Conservation (phyloP, 2,329 filamentous ascomycete species). For the Hymenoscyphus albidus region DNA sequence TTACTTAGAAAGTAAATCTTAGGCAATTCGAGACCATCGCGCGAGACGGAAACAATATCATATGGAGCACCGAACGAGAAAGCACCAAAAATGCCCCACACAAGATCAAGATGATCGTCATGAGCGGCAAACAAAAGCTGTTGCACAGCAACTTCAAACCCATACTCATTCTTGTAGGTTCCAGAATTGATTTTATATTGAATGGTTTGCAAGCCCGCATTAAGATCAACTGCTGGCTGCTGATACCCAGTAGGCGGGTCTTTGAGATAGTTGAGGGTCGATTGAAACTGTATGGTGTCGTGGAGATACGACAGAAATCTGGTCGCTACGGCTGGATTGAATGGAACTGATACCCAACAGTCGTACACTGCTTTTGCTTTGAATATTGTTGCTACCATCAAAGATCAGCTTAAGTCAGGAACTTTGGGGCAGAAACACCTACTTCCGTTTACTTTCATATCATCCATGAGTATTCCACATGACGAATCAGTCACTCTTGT, state of each 20-base stretch:
- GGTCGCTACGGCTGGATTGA: slow-evolving; percentile 42
- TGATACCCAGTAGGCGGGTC: slow-evolving; percentile 49
- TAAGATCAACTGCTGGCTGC: slow-evolving; percentile 46
- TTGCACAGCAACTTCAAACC: slow-evolving; percentile 53
- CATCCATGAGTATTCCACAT: slow-evolving; percentile 9
- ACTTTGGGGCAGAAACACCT: not conserved
- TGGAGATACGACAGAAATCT: slow-evolving; percentile 44
- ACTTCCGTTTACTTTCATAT: not conserved
- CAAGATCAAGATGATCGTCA: slow-evolving; percentile 59
- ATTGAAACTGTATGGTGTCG: slow-evolving; percentile 38
- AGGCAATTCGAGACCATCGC: slow-evolving; percentile 46
- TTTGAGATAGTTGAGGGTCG: slow-evolving; percentile 38
- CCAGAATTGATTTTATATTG: slow-evolving; percentile 38
- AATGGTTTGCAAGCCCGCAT: slow-evolving; percentile 43
- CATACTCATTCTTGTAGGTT: slow-evolving; percentile 48
- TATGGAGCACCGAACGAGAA: slow-evolving; percentile 48
- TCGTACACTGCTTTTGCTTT: slow-evolving; percentile 34
- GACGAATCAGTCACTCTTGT: not conserved
- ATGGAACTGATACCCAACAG: slow-evolving; percentile 44
- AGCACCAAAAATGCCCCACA: slow-evolving; percentile 46
- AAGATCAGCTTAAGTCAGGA: not conserved
- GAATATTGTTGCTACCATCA: not conserved
- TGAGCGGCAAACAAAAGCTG: slow-evolving; percentile 48
- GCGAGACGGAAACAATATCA: slow-evolving; percentile 54
- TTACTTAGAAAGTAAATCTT: slow-evolving; percentile 34